Evolutionary conservation across 2,329 filamentous ascomycete species (phyloP).

Genomic region (Epichloe coenophiala): DNA sequence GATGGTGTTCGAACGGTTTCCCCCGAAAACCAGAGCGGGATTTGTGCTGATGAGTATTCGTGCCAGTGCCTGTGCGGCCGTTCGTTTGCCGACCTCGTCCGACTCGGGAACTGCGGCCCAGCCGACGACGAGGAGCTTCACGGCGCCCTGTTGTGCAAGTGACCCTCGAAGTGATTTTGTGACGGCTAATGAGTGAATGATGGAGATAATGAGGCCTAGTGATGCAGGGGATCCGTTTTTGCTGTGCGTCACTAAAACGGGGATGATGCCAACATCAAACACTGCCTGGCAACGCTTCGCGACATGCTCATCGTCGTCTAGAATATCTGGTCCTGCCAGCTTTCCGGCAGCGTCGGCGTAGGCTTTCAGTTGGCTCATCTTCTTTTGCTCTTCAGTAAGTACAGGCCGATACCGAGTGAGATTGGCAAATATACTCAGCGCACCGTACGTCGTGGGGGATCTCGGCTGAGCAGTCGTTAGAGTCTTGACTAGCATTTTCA

Average conservation of each 20-base stretch:
- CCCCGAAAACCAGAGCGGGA: slow-evolving; percentile 73
- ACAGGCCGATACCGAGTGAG: slow-evolving; percentile 67
- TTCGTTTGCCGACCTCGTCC: slow-evolving; percentile 34
- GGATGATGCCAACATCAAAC: slow-evolving; percentile 65
- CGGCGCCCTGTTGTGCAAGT: slow-evolving; percentile 85
- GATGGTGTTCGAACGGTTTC: slow-evolving; percentile 58
- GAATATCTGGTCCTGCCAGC: slow-evolving; percentile 43
- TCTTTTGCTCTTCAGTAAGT: slow-evolving; percentile 81
- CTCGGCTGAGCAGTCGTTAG: slow-evolving; percentile 45
- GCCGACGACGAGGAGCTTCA: slow-evolving; percentile 67
- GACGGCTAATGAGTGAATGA: slow-evolving; percentile 65
- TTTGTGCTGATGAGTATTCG: slow-evolving; percentile 80
- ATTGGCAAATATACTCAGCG: slow-evolving; percentile 73
- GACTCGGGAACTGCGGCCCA: slow-evolving; percentile 47
- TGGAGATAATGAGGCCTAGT: slow-evolving; percentile 58
- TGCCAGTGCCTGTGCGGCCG: slow-evolving; percentile 67
- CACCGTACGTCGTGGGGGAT: slow-evolving; percentile 69
- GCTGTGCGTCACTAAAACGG: slow-evolving; percentile 62
- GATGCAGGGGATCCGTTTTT: slow-evolving; percentile 60
- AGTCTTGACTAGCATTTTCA: slow-evolving; percentile 55
- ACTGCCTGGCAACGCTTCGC: slow-evolving; percentile 61
- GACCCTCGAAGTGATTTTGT: slow-evolving; percentile 60
- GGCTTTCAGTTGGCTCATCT: slow-evolving; percentile 80
- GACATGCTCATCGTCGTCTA: slow-evolving; percentile 68
- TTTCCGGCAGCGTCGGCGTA: slow-evolving; percentile 79